Base-by-base conservation (phyloP, 75 land plant genomes). In the Picea sitchensis region DNA sequence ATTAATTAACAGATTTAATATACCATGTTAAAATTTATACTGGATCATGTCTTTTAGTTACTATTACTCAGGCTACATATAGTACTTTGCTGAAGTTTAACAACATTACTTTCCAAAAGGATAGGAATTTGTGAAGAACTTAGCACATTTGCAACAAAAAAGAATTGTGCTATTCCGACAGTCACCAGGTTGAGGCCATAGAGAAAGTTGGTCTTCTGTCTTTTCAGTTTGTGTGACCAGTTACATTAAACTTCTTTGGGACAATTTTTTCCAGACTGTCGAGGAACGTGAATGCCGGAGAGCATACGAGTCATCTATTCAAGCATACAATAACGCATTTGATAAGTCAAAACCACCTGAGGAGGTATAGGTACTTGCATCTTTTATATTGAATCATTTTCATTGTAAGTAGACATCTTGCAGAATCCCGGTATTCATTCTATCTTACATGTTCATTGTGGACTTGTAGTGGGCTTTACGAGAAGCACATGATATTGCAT, bases 251-350 rank as follows among this genome's bases (percentile, higher is more conserved):
- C 75, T 23, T 31, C 34, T 73, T 23, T 21, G 41, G 75, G 20
- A 21, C 23, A 18, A 12, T 59, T 81, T 32, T 34, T 34, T 80
- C 5, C 86, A 84, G 86, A 84, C 74, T 44, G 83, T 84, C 18
- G 86, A 84, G 63, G 86, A 84, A 58, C 81, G 78, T 73, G 86
- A 84, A 77, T 84, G 86, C 62, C 79, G 86, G 11, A 83, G 86
- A 44, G 86, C 86, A 6, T 65, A 81, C 68, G 86, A 84, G 38
- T 32, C 61, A 63, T 83, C 86, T 15, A n/a, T 84, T 23, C 65
- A 78, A 59, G 64, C 60, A 13, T 84, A 81, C 61, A 60, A 23
- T 18, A 67, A 75, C 12, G 59, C 76, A 26, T 84, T 84, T 57
- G 83, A 84, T 69, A 80, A 76, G 57, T n/a, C 82, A 15, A 32